These are phyloP conservation scores for Ustilago tritici DNA, from an alignment of 1,284 basidiomycete genomes.

Conservation along the genomic window DNA sequence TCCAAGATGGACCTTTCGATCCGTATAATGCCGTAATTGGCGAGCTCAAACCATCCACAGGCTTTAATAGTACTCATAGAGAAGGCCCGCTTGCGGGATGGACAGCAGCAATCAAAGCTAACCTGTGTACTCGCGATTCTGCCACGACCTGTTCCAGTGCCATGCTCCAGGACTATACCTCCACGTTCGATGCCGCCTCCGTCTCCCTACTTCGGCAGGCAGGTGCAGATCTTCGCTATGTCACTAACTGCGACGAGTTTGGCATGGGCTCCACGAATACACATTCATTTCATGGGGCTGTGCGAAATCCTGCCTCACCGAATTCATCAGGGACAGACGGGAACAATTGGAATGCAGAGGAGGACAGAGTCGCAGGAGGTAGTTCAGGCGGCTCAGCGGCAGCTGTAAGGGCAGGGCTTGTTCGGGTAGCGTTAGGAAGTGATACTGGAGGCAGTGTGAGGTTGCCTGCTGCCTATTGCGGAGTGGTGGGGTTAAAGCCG, in stretches of 20 bases:
- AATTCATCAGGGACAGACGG: neutral
- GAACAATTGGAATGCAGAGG: slow-evolving; percentile 59
- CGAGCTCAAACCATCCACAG: neutral
- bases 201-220: slow-evolving; percentile 76
- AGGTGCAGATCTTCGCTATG: slow-evolving; percentile 83
- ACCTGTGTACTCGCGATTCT: slow-evolving; percentile 54
- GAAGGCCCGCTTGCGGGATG: slow-evolving; percentile 46
- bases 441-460: slow-evolving; percentile 96
- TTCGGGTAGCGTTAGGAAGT: slow-evolving; percentile 79
- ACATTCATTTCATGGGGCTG: slow-evolving; percentile 59
- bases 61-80: neutral
- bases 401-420: slow-evolving; percentile 55
- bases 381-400: slow-evolving; percentile 69
- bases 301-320: slow-evolving; percentile 54
- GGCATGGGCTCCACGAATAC: slow-evolving; percentile 81
- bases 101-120: slow-evolving; percentile 65
- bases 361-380: slow-evolving; percentile 75
- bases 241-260: slow-evolving; percentile 97
- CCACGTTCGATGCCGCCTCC: slow-evolving; percentile 89
- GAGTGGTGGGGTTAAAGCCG: slow-evolving; percentile 90
- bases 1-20: slow-evolving; percentile 37
- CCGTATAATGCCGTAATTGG: slow-evolving; percentile 50
- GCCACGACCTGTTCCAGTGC: slow-evolving; percentile 57
- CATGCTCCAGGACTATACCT: slow-evolving; percentile 73
- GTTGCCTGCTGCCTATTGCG: slow-evolving; percentile 92